Evolutionary conservation across 2,329 filamentous ascomycete genomes (phyloP), one percentile per base, ranked within the genome.

Genomic region (Polytolypa hystricis): DNA sequence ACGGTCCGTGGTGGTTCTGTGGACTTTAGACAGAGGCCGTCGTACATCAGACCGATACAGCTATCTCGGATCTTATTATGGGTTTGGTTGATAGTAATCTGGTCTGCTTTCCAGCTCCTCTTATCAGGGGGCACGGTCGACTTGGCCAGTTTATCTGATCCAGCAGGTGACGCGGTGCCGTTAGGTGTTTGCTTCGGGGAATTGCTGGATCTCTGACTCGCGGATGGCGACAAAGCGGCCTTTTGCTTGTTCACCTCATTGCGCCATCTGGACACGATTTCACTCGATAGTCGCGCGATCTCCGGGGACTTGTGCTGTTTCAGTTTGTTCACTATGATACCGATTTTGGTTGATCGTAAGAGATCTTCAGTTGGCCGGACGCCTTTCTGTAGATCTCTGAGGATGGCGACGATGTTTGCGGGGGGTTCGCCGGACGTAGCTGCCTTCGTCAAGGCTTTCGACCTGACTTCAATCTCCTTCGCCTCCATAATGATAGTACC

Each of bases 1-100:
- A 96, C 74, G 14, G 74, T 69, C 37, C 78, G 77, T 17, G 84
- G 67, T 7, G 69, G 53, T 35, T 61, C 55, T 11, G 52, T 54
- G 18, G 82, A 75, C 58, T 82, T 81, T 39, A 77, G 73, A 31
- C 81, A 86, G 44, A 98, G 71, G 11, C 87, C 91, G 52, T 98
- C 91, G 67, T 96, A 98, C 59, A 98, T 74, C 29, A 98, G 73
- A 33, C 85, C 86, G 44, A 95, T 79, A 58, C 84, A 93, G 54
- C 77, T 81, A 65, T 96, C 84, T 41, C 91, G 81, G 14, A 74
- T 73, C 39, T 70, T 65, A 41, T 81, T 79, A 32, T 77, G 77
- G 11, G 86, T 95, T 35, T 85, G 74, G 46, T 79, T 75, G 50
- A 75, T 74, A 50, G 87, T 78, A 36, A 94, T 77, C 27, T 79